phyloP scores from a whole-genome alignment of 306 rosid species.

The Delonix regia region DNA sequence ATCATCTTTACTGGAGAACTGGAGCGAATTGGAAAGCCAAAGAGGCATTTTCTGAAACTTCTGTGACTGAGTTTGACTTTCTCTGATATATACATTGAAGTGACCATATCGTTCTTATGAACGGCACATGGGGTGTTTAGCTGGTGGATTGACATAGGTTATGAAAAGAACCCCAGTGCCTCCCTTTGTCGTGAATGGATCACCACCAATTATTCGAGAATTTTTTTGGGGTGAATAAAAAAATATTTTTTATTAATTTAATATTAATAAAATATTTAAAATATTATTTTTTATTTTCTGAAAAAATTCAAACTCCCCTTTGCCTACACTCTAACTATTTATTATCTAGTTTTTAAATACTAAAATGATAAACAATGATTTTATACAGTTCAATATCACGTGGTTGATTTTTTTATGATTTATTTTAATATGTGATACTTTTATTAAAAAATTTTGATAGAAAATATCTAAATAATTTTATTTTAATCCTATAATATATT shows the following conservation, averaged over 20 bases:
- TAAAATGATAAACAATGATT: background rate
- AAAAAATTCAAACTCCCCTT: too few species aligned
- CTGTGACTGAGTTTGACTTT: slow-evolving; percentile 14
- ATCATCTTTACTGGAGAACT: too few species aligned
- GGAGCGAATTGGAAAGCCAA: background rate
- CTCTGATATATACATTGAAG: background rate
- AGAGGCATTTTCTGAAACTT: slow-evolving; percentile 1
- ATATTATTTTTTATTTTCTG: too few species aligned
- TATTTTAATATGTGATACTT: background rate
- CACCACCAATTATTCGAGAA: too few species aligned
- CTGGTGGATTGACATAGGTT: background rate
- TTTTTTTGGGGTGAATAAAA: too few species aligned
- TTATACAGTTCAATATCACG: background rate
- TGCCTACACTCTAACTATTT: too few species aligned
- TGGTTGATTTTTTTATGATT: background rate
- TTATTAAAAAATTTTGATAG: background rate
- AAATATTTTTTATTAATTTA: too few species aligned
- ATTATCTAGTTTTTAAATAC: background rate
- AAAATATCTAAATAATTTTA: background rate
- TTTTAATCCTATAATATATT: background rate
- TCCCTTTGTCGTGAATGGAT: too few species aligned
- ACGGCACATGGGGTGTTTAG: background rate
- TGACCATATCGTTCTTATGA: background rate
- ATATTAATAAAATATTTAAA: too few species aligned
- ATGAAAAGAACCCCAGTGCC: too few species aligned